Conservation (phyloP, 495 filamentous ascomycete species). For the Neurospora africana region DNA sequence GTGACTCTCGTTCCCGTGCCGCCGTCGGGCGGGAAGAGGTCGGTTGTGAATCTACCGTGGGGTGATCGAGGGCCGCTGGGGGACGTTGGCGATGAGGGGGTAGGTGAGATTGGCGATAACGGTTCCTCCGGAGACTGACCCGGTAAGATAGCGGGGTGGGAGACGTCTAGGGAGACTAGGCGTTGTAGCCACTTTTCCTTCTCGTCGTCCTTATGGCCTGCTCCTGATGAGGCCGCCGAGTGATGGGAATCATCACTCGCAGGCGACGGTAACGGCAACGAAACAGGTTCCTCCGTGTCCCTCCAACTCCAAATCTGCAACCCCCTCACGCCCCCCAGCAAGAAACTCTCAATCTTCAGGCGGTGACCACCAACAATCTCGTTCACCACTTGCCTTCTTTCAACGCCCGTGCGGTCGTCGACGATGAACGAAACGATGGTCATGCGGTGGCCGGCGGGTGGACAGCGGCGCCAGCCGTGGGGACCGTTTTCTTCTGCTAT, state of each 20-base stretch:
- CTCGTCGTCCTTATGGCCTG: conserved; percentile 9
- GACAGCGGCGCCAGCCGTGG: conserved; percentile 71
- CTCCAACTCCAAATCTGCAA: conserved; percentile 4
- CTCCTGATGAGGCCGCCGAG: background rate
- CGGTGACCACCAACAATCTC: conserved; percentile 61
- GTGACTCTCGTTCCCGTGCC: conserved; percentile 51
- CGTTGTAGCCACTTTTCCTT: conserved; percentile 11
- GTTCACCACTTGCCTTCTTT: conserved; percentile 30
- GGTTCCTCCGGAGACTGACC: background rate
- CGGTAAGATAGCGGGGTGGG: background rate
- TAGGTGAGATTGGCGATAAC: fast-evolving
- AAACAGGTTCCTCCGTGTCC: background rate
- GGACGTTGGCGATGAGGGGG: background rate
- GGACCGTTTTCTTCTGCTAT: conserved; percentile 65
- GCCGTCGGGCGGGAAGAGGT: conserved; percentile 58
- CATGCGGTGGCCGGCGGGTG: conserved; percentile 66
- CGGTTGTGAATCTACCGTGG: conserved; percentile 2
- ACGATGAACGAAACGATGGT: conserved; percentile 61
- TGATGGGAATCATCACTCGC: too few relatives aligned
- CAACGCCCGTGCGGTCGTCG: conserved; percentile 43
- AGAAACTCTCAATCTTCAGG: conserved; percentile 28
- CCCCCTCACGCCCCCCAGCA: conserved; percentile 30
- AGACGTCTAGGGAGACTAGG: conserved; percentile 22
- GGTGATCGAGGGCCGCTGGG: conserved; percentile 8
- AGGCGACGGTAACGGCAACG: too few relatives aligned